Conservation (phyloP, 2,329 filamentous ascomycete species). For the Akanthomyces uredinophilus region DNA sequence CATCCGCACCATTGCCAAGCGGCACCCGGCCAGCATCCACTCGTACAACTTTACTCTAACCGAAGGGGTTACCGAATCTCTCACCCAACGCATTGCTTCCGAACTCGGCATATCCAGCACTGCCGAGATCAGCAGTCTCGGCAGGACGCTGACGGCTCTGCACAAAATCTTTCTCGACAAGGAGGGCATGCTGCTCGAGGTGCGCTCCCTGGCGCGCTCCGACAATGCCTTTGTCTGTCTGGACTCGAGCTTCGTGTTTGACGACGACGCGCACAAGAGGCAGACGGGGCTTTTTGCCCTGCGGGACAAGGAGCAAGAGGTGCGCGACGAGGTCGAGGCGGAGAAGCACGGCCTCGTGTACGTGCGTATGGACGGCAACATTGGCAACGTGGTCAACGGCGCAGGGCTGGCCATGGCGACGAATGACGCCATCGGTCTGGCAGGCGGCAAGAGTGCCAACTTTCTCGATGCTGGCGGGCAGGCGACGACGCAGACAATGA, state of each 20-base stretch:
- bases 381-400: conserved; percentile 84
- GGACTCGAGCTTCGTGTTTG: conserved; percentile 41
- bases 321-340: conserved; percentile 33
- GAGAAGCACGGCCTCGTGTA: conserved; percentile 70
- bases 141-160: conserved; percentile 20
- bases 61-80: conserved; percentile 22
- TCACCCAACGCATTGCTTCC: conserved; percentile 18
- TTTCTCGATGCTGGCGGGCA: conserved; percentile 90
- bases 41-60: conserved; percentile 24
- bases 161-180: conserved; percentile 38
- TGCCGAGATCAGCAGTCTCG: conserved; percentile 16
- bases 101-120: conserved; percentile 3
- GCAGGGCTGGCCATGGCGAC: conserved; percentile 91
- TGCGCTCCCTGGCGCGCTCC: conserved; percentile 32
- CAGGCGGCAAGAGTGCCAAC: conserved; percentile 68
- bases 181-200: conserved; percentile 43
- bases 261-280: conserved; percentile 41
- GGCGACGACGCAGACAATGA: conserved; percentile 76
- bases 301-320: conserved; percentile 30
- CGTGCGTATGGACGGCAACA: conserved; percentile 56
- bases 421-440: conserved; percentile 67
- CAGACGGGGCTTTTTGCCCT: conserved; percentile 35
- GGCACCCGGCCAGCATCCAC: not conserved
- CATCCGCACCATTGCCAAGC: conserved; percentile 19
- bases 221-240: conserved; percentile 28